Percentiles rank a stretch among this genome's conserved stretches.
Evolutionary conservation across 2,329 filamentous ascomycete genomes (phyloP).

Genomic region (Parascedosporium putredinis): DNA sequence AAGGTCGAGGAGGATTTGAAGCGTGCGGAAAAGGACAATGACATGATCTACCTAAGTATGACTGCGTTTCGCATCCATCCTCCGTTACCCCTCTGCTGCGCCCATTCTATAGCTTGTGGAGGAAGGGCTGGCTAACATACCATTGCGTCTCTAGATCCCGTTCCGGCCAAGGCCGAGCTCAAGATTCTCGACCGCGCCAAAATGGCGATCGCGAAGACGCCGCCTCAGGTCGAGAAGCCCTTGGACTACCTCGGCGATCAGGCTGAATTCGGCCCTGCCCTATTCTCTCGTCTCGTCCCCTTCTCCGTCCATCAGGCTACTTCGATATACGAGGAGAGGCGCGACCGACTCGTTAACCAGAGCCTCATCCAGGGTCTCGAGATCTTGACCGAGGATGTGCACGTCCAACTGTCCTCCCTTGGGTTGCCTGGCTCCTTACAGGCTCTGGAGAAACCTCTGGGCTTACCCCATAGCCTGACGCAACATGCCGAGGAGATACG

Average conservation of each 20-base stretch:
- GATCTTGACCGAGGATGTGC: constrained; percentile 65
- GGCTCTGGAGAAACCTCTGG: constrained; percentile 87
- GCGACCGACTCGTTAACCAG: constrained; percentile 83
- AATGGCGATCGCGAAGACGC: constrained; percentile 74
- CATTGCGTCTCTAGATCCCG: constrained; percentile 42
- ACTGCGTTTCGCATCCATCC: constrained; percentile 6
- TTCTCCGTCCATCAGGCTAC: constrained; percentile 93
- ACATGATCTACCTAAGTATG: constrained; percentile 79
- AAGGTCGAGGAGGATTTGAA: constrained; percentile 81
- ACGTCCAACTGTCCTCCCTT: constrained; percentile 68
- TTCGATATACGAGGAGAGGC: constrained; percentile 86
- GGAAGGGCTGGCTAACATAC: no score
- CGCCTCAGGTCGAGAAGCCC: constrained; percentile 72
- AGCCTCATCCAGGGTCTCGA: constrained; percentile 80
- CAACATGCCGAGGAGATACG: constrained; percentile 91
- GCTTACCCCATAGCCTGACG: constrained; percentile 71
- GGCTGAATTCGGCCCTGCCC: constrained; percentile 67
- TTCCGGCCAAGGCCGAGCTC: constrained; percentile 81
- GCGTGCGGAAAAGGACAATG: constrained; percentile 90
- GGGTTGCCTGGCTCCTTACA: constrained; percentile 89
- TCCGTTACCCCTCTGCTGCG: background rate
- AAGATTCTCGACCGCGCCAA: constrained; percentile 75
- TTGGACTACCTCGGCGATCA: constrained; percentile 71
- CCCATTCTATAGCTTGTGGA: no score
- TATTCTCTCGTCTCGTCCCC: constrained; percentile 87